Evolutionary conservation across 1,284 basidiomycete species (phyloP), one percentile per base, ranked within the genome.

Genomic region (Exobasidium rhododendri): DNA sequence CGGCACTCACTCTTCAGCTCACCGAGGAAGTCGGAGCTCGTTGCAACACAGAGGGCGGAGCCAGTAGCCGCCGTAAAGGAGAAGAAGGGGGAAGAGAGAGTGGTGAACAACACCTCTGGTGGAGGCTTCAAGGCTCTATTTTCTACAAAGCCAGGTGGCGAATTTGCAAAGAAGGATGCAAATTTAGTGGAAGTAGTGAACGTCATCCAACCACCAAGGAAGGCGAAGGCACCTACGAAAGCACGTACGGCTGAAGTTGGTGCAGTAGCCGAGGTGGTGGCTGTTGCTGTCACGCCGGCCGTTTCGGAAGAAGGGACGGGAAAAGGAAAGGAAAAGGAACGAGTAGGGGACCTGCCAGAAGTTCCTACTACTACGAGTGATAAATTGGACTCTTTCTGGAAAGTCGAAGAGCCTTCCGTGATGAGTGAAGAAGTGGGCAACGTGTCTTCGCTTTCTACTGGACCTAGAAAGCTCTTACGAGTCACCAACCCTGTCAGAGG

Each of bases 291-390:
- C 2, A 28, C 44, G 3, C 44, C 44, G 44, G 44, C 44, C 24
- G 44, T 22, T 10, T n/a, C 24, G 3, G n/a, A 56, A 26, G 54
- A 4, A 17, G 32, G 26, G 17, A 31, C 32, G 59, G 57, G 43
- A 61, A 20, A 40, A 30, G 26, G 44, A 61, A 52, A 54, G 47
- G 28, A 58, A 44, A 35, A 13, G 43, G 54, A 45, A 29, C 7
- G 58, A 61, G 60, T 40, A 20, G 24, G 22, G 10, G 31, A 54
- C 14, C 7, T 13, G 10, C 2, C 20, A 2, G 29, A 14, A n/a
- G 14, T 22, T 2, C 22, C 4, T 2, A 32, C 3, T 20, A n/a
- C 52, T 3, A 31, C 22, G 13, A 20, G 28, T 30, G 32, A 31
- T 55, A 20, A 44, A 35, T 31, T 22, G 35, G 32, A 44, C 29